Conservation (phyloP, 2,329 filamentous ascomycete genomes). For the Hymenoscyphus scutula region DNA sequence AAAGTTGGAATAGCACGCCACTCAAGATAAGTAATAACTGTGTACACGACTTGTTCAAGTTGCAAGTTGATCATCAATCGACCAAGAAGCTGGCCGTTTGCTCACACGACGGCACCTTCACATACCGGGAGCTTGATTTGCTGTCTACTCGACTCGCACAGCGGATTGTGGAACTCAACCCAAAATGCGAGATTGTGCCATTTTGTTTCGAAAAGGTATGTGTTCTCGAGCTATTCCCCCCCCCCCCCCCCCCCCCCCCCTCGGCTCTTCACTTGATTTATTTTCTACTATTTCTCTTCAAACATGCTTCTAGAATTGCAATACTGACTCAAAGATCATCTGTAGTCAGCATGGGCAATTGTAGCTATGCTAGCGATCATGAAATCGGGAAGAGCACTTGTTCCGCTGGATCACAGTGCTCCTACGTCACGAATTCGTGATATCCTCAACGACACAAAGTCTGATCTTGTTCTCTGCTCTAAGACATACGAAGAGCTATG, state of each 20-base stretch:
- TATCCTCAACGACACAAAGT: constrained; percentile 16
- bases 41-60: constrained; percentile 9
- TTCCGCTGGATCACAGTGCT: constrained; percentile 35
- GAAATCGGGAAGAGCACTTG: constrained; percentile 33
- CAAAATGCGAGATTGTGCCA: constrained; percentile 23
- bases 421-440: constrained; percentile 28
- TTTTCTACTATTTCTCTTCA: too few relatives aligned
- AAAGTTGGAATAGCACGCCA: constrained; percentile 10
- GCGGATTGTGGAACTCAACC: constrained; percentile 12
- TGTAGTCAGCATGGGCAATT: background rate
- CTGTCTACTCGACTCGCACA: constrained; percentile 14
- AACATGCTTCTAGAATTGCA: background rate
- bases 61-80: background rate
- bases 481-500: constrained; percentile 8
- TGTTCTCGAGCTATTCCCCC: too few relatives aligned
- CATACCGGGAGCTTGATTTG: constrained; percentile 19
- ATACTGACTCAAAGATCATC: background rate
- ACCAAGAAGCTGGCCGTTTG: constrained; percentile 4
- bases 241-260: too few relatives aligned
- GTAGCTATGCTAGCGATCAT: constrained; percentile 34
- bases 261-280: too few relatives aligned
- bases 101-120: constrained; percentile 18
- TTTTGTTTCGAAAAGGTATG: constrained; percentile 34
- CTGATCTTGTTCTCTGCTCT: constrained; percentile 19
- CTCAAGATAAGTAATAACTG: constrained; percentile 6